phyloP scores from a whole-genome alignment of 495 filamentous ascomycete species.

The Aspergillus mulundensis region DNA sequence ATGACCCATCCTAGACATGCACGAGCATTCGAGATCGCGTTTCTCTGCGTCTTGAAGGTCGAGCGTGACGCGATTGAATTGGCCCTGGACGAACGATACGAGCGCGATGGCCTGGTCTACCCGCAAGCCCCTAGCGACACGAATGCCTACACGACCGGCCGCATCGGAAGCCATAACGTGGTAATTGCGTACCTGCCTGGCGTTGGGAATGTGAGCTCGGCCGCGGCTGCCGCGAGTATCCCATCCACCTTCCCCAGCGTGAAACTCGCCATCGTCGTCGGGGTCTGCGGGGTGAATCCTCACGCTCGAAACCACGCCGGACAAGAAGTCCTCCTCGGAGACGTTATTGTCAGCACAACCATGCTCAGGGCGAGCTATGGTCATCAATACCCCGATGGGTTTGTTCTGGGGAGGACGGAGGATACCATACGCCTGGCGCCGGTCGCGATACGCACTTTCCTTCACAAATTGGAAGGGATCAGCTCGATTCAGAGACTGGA shows the following conservation, averaged over 20 bases:
- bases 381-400: neutral
- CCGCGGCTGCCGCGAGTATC: neutral
- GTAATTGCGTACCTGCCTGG: too few species aligned
- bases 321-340: neutral
- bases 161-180: too few species aligned
- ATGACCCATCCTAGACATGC: too few species aligned
- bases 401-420: too few species aligned
- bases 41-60: neutral
- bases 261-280: neutral
- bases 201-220: neutral
- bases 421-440: too few species aligned
- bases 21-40: neutral
- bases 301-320: neutral
- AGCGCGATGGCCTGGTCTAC: neutral
- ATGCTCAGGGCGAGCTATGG: neutral
- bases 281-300: neutral
- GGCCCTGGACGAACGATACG: neutral
- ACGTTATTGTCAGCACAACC: neutral
- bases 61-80: neutral
- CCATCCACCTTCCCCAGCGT: neutral
- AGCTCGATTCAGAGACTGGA: too few species aligned
- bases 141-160: too few species aligned
- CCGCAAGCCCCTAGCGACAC: too few species aligned
- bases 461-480: too few species aligned
- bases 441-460: neutral